Conservation (phyloP, 306 rosid species). For the Rubus parviflorus region DNA sequence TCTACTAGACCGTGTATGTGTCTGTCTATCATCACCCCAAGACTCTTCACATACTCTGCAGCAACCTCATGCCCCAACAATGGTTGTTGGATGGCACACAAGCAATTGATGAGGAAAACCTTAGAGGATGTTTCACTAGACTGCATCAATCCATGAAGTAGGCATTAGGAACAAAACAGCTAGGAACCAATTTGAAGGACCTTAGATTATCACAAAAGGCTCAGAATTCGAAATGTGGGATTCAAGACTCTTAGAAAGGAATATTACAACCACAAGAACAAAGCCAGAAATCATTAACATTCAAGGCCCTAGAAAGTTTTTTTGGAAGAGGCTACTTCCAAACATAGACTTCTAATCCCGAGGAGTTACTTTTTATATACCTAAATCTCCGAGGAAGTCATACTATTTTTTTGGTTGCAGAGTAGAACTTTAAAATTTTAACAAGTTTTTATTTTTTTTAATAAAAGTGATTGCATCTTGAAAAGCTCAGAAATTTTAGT, state of each 20-base stretch:
- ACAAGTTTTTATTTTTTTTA: neutral
- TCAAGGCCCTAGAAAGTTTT: neutral
- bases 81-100: conserved; percentile 86
- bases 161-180: conserved; percentile 7
- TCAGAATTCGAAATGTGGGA: neutral
- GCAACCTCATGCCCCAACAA: conserved; percentile 75
- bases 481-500: neutral
- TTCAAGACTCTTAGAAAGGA: neutral
- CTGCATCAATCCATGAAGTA: conserved; percentile 51
- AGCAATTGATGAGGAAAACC: conserved; percentile 89
- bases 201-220: neutral
- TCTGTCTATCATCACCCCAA: conserved; percentile 68
- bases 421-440: neutral
- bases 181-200: neutral
- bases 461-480: neutral
- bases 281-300: neutral
- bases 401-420: too few relatives aligned
- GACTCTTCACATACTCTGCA: conserved; percentile 69
- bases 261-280: neutral
- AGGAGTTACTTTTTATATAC: too few relatives aligned
- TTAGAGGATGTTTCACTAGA: conserved; percentile 80
- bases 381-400: too few relatives aligned
- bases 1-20: conserved; percentile 70
- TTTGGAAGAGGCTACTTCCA: too few relatives aligned
- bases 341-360: too few relatives aligned